Evolutionary conservation across 192 early-diverging fungal species (phyloP).

Genomic region (Coemansia sp.): DNA sequence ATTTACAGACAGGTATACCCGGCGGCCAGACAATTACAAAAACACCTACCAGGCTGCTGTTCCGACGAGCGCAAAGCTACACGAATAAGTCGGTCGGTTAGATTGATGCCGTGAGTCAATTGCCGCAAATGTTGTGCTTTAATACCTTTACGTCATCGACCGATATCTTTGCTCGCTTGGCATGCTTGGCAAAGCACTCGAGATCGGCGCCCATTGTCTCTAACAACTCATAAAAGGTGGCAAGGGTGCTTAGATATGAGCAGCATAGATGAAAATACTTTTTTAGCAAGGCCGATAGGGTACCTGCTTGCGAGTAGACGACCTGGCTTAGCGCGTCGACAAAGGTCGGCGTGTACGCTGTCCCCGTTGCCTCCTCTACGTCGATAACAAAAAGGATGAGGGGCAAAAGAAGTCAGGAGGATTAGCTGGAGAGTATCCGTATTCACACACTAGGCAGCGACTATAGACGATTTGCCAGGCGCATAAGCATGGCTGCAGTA

Average conservation of each 20-base stretch:
- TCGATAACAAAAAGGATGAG: not conserved
- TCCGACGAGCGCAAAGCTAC: slow-evolving; percentile 46
- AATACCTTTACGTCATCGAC: slow-evolving; percentile 45
- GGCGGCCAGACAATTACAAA: no score
- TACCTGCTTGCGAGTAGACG: slow-evolving; percentile 41
- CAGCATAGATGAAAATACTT: not conserved
- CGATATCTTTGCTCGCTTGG: slow-evolving; percentile 45
- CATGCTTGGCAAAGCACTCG: slow-evolving; percentile 51
- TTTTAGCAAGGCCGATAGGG: not conserved
- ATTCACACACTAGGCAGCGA: not conserved
- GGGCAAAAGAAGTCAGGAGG: slow-evolving; percentile 1
- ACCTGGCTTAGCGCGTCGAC: slow-evolving; percentile 43
- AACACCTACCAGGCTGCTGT: slow-evolving; percentile 23
- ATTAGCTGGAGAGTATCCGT: not conserved
- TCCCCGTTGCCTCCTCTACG: slow-evolving; percentile 26
- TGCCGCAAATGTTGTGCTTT: not conserved
- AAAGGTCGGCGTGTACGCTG: slow-evolving; percentile 34
- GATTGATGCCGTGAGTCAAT: not conserved
- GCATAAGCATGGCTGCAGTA: slow-evolving; percentile 1
- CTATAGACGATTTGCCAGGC: not conserved
- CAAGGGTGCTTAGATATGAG: not conserved
- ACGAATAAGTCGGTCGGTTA: not conserved
- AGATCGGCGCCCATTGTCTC: slow-evolving; percentile 43
- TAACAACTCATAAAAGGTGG: not conserved
- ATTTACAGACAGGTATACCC: not conserved